Evolutionary conservation across 2,329 filamentous ascomycete species (phyloP).

Genomic region (Ustulina deusta): DNA sequence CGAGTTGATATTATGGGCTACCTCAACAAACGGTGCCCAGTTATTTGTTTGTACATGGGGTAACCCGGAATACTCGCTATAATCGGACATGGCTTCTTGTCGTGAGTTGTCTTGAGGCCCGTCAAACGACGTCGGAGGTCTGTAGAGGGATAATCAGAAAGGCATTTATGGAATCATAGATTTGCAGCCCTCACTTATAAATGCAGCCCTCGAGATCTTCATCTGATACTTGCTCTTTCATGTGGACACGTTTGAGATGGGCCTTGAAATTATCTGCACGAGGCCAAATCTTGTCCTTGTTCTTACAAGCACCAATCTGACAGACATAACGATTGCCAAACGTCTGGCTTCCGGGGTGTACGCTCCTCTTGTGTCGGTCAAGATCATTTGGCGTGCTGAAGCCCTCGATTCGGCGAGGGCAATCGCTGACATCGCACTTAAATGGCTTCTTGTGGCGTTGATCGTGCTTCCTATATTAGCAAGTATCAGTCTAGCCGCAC

Average conservation of each 20-base stretch:
- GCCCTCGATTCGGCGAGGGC: constrained; percentile 69
- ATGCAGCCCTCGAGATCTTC: constrained; percentile 55
- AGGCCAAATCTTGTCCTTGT: constrained; percentile 78
- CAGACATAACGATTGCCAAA: constrained; percentile 70
- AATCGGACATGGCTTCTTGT: constrained; percentile 24
- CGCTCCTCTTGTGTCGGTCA: constrained; percentile 79
- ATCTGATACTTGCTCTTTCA: constrained; percentile 51
- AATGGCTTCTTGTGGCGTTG: constrained; percentile 76
- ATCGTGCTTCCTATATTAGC: constrained; percentile 74
- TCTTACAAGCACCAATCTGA: constrained; percentile 65
- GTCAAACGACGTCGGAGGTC: constrained; percentile 10
- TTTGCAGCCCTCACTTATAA: constrained; percentile 44
- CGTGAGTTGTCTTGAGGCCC: constrained; percentile 21
- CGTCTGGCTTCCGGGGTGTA: constrained; percentile 67
- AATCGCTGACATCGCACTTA: constrained; percentile 69
- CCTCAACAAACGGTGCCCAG: constrained; percentile 17
- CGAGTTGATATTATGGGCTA: constrained; percentile 9
- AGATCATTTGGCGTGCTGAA: constrained; percentile 87
- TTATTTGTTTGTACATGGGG: constrained; percentile 26
- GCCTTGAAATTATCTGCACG: constrained; percentile 88
- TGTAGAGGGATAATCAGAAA: constrained; percentile 37
- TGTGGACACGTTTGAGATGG: constrained; percentile 79
- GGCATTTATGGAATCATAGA: not conserved
- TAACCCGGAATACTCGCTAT: constrained; percentile 31
- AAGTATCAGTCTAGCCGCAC: constrained; percentile 41